Base-by-base conservation (phyloP, 2,329 filamentous ascomycete genomes). In the Lojkania enalia region DNA sequence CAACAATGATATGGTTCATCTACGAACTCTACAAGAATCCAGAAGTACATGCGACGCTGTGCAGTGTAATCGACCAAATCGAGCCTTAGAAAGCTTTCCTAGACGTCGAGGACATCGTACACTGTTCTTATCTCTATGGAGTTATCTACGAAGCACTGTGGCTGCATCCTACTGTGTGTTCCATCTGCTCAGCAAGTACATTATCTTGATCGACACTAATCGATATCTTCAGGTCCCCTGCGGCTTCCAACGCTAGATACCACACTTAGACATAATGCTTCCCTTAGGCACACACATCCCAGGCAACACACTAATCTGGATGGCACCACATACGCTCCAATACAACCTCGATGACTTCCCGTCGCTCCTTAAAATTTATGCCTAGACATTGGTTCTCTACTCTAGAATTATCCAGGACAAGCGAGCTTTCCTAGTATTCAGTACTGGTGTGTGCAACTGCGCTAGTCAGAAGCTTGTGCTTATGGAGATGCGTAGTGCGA, bases 361-460 rank as follows among this genome's bases (percentile, higher is more conserved):
- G 3, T 30, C 48, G 2, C 60, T 64, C 0, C 41, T 62, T 15
- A 2, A 39, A 42, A 0, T 68, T 66, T 44, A 48, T 66, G 37
- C 63, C 63, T 4, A 61, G 64, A 41, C 60, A 62, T 49, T 66
- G 64, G 64, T 64, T 57, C 11, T 43, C 50, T 30, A 37, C 51
- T 6, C 52, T 55, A 7, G 48, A 51, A 3, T 52, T 5, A 30
- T 62, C 20, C 46, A 55, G 2, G 57, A 67, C 30, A 66, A 63
- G 42, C 61, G 76, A 38, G 87, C 87, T 0, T 91, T 88, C 67
- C 87, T 84, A 51, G 84, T 88, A 1, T 89, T 88, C 55, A 81
- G 78, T 23, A 72, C 86, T 42, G 86, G 86, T 0, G 77, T 82
- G 0, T 75, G 85, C n/a, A 84, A 82, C 3, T 89, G 86, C 59